A percentile compares a stretch with the other conserved stretches of the same genome.
Evolutionary conservation across 106 monocot species (phyloP).

Genomic region (Acorus calamus): DNA sequence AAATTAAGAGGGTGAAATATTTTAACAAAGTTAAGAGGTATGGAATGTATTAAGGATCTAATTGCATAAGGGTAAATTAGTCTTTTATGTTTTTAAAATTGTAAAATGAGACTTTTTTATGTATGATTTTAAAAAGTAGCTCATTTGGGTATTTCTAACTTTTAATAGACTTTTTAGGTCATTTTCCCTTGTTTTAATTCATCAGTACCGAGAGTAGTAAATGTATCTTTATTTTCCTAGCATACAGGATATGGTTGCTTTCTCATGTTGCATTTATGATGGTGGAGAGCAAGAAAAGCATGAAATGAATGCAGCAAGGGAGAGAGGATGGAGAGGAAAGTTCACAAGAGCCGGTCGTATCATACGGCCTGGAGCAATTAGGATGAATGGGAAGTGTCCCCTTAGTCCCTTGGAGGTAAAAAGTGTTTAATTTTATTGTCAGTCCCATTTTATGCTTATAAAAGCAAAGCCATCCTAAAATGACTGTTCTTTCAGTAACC

Average conservation of each 20-base stretch:
- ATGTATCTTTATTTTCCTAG: constrained; percentile 2
- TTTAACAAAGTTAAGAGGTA: no score
- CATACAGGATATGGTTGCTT: constrained; percentile 98
- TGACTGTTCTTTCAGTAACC: no score
- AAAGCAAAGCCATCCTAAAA: no score
- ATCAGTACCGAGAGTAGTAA: not conserved
- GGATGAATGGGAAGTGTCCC: constrained; percentile 98
- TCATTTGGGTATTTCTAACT: no score
- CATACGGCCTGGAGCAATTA: constrained; percentile 79
- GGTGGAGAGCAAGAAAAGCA: constrained; percentile 83
- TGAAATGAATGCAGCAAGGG: constrained; percentile 85
- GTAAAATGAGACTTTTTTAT: no score
- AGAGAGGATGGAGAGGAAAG: constrained; percentile 97
- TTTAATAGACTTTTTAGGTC: no score
- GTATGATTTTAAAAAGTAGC: no score
- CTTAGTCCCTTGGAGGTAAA: constrained; percentile 96
- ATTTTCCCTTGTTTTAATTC: not conserved
- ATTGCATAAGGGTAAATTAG: no score
- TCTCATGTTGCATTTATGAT: constrained; percentile 96
- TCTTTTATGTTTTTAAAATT: no score
- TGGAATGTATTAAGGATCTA: no score
- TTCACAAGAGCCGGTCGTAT: constrained; percentile 91
- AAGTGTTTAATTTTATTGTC: not conserved
- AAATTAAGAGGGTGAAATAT: no score
- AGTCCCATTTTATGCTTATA: not conserved